Percentiles rank a stretch among this genome's conserved stretches.
Evolutionary conservation across 169 alveolate species (phyloP).

Genomic region (Plasmodium vinckei): DNA sequence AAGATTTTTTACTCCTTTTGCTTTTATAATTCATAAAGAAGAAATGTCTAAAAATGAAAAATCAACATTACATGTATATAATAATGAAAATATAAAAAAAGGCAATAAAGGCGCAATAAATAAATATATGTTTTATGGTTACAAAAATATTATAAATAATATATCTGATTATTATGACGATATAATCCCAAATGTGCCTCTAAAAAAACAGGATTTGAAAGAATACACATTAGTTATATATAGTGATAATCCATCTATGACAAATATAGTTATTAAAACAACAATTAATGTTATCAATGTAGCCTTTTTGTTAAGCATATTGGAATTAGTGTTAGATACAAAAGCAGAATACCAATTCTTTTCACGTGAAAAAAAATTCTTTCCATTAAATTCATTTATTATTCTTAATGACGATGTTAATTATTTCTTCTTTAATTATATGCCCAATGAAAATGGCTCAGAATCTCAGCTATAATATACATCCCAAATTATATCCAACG

Average conservation of each 20-base stretch:
- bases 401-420: conserved; percentile 24
- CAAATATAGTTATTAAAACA: conserved; percentile 45
- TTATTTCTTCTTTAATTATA: conserved; percentile 49
- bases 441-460: conserved; percentile 42
- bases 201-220: conserved; percentile 9
- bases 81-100: conserved; percentile 39
- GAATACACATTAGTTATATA: conserved; percentile 49
- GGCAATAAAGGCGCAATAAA: conserved; percentile 22
- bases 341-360: conserved; percentile 47
- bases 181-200: background rate
- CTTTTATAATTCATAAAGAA: conserved; percentile 5
- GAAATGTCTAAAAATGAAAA: background rate
- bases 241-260: conserved; percentile 69
- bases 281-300: conserved; percentile 58
- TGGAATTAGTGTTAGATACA: conserved; percentile 60
- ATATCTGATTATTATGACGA: background rate
- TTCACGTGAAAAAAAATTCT: conserved; percentile 35
- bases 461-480: background rate
- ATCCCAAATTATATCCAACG: background rate
- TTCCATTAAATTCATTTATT: conserved; percentile 34
- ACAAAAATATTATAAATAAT: conserved; percentile 4
- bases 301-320: conserved; percentile 47
- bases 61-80: background rate
- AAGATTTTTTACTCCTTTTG: conserved; percentile 40
- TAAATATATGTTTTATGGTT: conserved; percentile 44